Evolutionary conservation across 495 filamentous ascomycete species (phyloP), one percentile per base, ranked within the genome.

Genomic region (Hypoxylon rickii): DNA sequence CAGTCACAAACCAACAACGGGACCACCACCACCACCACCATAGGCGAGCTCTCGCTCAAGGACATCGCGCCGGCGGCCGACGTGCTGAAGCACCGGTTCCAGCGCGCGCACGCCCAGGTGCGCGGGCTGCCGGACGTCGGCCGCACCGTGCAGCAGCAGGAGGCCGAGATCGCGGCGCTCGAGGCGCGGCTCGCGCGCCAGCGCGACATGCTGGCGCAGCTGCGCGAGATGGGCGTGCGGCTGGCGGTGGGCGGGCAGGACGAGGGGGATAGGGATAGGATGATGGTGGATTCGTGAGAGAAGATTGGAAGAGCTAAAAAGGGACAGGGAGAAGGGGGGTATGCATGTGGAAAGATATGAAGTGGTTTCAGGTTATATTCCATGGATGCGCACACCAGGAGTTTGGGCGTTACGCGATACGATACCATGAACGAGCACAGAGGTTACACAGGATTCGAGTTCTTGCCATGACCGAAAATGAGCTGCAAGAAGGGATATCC

Each of bases 51-150:
- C 22, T 82, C 85, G 34, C 82, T 87, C 33, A 94, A 96, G 70
- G 85, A 92, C 55, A 82, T 97, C 17, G 81, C 85, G 7, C 80
- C 83, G 1, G 89, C 86, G 33, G 86, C 87, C 2, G 87, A 88
- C 52, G 79, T 80, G 12, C 74, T 98, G 55, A 89, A 86, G 64
- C 84, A 90, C 70, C 87, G 89, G 67, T 81, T 97, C 45, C 86
- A 89, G 65, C 87, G 84, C 58, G 93, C 92, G 41, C 79, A 88
- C 13, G 73, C 59, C 7, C 83, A 86, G 32, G 77, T 96, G 10
- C 77, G 82, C 51, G 73, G 72, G 45, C 73, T 97, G 56, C 88
- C 89, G 10, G 91, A 95, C 72, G 78, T 94, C 39, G 74, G 84
- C 10, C 79, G 89, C 44, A 80, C 75, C n/a, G 72, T 90, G 1